Conservation (phyloP, 2,329 filamentous ascomycete species). For the Penicillium sp. region DNA sequence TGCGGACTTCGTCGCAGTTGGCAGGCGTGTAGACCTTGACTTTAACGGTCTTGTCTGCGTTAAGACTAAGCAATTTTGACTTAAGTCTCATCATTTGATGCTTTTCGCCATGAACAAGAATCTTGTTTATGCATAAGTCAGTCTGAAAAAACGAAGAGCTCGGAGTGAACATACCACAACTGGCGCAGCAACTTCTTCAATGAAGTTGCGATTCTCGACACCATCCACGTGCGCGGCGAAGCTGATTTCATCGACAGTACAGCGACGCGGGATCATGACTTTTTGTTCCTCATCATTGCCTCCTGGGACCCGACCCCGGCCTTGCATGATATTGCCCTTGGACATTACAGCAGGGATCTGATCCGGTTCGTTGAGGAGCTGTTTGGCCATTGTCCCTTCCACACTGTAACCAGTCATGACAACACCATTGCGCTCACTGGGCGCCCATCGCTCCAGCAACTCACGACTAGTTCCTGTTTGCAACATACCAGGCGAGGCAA, state of each 20-base stretch:
- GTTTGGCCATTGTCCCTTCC: slow-evolving; percentile 95
- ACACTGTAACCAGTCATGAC: slow-evolving; percentile 98
- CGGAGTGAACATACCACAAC: slow-evolving; percentile 66
- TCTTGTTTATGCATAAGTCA: slow-evolving; percentile 47
- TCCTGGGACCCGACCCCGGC: slow-evolving; percentile 57
- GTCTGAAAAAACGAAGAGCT: background rate
- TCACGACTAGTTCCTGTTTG: slow-evolving; percentile 93
- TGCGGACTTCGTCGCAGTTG: slow-evolving; percentile 90
- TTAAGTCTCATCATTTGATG: slow-evolving; percentile 98
- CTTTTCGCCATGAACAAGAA: slow-evolving; percentile 92
- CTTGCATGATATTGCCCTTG: slow-evolving; percentile 47
- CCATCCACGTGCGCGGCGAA: slow-evolving; percentile 97
- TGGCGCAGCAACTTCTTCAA: slow-evolving; percentile 84
- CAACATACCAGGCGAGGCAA: slow-evolving; percentile 95
- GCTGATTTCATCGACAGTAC: slow-evolving; percentile 87
- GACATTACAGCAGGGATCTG: slow-evolving; percentile 93
- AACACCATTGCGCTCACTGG: slow-evolving; percentile 93
- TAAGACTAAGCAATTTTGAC: slow-evolving; percentile 88
- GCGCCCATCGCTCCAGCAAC: slow-evolving; percentile 89
- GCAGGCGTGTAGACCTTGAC: slow-evolving; percentile 89
- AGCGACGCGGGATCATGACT: slow-evolving; percentile 83
- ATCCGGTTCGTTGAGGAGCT: slow-evolving; percentile 90
- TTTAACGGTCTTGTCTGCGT: slow-evolving; percentile 70
- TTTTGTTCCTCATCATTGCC: slow-evolving; percentile 68
- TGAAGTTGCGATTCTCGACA: slow-evolving; percentile 91